Percentiles rank a stretch among this genome's conserved stretches.
Evolutionary conservation across 2,329 filamentous ascomycete species (phyloP).

Genomic region (Periconia sp.): DNA sequence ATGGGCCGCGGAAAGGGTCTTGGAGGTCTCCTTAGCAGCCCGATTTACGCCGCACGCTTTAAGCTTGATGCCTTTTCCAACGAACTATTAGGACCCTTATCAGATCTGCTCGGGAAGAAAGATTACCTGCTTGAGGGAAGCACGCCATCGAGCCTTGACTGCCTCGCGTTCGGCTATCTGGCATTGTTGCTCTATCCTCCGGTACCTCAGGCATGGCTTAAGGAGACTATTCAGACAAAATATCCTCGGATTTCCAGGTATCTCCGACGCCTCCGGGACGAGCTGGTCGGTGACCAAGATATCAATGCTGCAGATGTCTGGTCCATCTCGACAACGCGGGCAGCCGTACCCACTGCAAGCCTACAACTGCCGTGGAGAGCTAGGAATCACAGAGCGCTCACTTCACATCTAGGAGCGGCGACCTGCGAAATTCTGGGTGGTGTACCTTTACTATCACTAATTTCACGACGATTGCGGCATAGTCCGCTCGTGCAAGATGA

Average conservation of each 20-base stretch:
- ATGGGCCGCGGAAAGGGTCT: slow-evolving; percentile 65
- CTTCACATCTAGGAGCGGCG: slow-evolving; percentile 16
- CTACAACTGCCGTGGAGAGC: slow-evolving; percentile 36
- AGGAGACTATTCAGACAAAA: slow-evolving; percentile 61
- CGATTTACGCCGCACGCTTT: slow-evolving; percentile 76
- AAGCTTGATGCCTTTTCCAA: slow-evolving; percentile 75
- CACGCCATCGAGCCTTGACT: slow-evolving; percentile 73
- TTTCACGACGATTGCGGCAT: slow-evolving; percentile 21
- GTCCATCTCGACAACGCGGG: slow-evolving; percentile 25
- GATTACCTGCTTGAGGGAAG: slow-evolving; percentile 61
- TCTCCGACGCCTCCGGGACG: slow-evolving; percentile 40
- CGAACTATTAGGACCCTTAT: slow-evolving; percentile 72
- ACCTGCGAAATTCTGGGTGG: slow-evolving; percentile 28
- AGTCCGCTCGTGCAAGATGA: slow-evolving; percentile 14
- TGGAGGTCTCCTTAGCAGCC: slow-evolving; percentile 65
- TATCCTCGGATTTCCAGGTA: slow-evolving; percentile 49
- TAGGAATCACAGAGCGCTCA: slow-evolving; percentile 16
- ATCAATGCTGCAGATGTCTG: slow-evolving; percentile 32
- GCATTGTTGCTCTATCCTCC: slow-evolving; percentile 71
- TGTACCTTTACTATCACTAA: slow-evolving; percentile 28
- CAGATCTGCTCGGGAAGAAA: slow-evolving; percentile 64
- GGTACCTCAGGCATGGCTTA: slow-evolving; percentile 68
- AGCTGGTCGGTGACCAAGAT: slow-evolving; percentile 30
- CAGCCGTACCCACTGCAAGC: slow-evolving; percentile 4
- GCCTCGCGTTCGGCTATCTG: slow-evolving; percentile 80